A percentile compares a stretch with the other conserved stretches of the same genome.
Evolutionary conservation across 169 alveolate species (phyloP).

Genomic region (Cryptosporidium baileyi): DNA sequence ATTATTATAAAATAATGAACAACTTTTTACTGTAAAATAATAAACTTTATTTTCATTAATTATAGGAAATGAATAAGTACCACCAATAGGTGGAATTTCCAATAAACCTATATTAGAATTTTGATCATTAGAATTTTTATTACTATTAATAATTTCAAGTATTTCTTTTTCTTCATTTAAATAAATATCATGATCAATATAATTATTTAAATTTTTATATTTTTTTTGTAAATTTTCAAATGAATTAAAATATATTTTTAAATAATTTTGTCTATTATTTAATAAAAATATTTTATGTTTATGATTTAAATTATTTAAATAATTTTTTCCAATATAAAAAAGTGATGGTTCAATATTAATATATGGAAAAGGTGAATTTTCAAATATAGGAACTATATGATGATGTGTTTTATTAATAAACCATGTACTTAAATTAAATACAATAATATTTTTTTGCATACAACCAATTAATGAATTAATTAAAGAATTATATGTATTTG

Average conservation of each 20-base stretch:
- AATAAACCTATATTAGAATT: slow-evolving; percentile 39
- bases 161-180: slow-evolving; percentile 3
- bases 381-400: slow-evolving; percentile 30
- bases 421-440: slow-evolving; percentile 40
- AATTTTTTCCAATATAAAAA: not conserved
- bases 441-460: slow-evolving; percentile 28
- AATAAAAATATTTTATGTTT: slow-evolving; percentile 4
- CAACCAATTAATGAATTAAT: not conserved
- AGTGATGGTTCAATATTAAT: not conserved
- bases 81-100: slow-evolving; percentile 12
- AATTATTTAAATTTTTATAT: not conserved
- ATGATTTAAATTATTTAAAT: not conserved
- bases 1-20: slow-evolving; percentile 17
- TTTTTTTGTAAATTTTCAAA: not conserved
- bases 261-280: slow-evolving; percentile 34
- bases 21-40: slow-evolving; percentile 29
- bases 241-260: slow-evolving; percentile 39
- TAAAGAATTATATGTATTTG: no score
- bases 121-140: not conserved
- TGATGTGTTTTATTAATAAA: slow-evolving; percentile 47
- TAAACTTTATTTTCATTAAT: slow-evolving; percentile 12
- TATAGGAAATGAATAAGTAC: slow-evolving; percentile 58
- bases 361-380: slow-evolving; percentile 50
- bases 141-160: slow-evolving; percentile 28
- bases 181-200: not conserved